Base-by-base conservation (phyloP, 345 rosid species). In the Toxicodendron radicans region DNA sequence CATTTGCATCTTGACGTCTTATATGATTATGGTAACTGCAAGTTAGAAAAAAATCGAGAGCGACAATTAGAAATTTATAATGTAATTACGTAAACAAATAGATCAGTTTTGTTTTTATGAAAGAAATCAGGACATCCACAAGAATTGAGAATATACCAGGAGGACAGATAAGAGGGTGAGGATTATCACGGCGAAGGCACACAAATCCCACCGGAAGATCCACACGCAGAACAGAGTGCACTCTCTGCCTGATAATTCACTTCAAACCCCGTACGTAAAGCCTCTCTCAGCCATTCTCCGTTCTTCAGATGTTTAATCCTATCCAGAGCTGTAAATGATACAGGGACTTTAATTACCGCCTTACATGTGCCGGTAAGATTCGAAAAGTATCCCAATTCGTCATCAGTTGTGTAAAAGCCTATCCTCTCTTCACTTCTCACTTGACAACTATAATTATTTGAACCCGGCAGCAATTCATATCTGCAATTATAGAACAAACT, bases 401-500 rank as follows among this genome's bases (percentile, higher is more conserved):
- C 23, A 0, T 56, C 79, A 3, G 23, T 2, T 0, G 35, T 41
- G 64, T 57, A 70, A 70, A 70, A 70, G 13, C 63, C 45, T 10
- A 1, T 21, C 7, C 0, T 1, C 17, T 0, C 27, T 54, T 4
- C n/a, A 17, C 0, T 30, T 51, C 10, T n/a, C 0, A 27, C 0
- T 32, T 43, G 10, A 10, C 61, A 52, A 0, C 0, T 20, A 70
- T 2, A 70, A 0, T 0, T 20, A 4, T 38, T 57, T 9, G 5
- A 12, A 4, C 48, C 48, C 9, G 7, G 9, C 1, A 43, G 48
- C 9, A 43, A 10, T 2, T 43, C 48, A 43, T 0, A n/a, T 7
- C 13, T 1, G 66, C 91, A 88, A 60, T 72, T 75, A 0, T 73
- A 49, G 75, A 71, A 84, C 7, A 90, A 24, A 60, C 52, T 84